phyloP scores from a whole-genome alignment of 2,329 filamentous ascomycete genomes.

The Fusarium nodosum region DNA sequence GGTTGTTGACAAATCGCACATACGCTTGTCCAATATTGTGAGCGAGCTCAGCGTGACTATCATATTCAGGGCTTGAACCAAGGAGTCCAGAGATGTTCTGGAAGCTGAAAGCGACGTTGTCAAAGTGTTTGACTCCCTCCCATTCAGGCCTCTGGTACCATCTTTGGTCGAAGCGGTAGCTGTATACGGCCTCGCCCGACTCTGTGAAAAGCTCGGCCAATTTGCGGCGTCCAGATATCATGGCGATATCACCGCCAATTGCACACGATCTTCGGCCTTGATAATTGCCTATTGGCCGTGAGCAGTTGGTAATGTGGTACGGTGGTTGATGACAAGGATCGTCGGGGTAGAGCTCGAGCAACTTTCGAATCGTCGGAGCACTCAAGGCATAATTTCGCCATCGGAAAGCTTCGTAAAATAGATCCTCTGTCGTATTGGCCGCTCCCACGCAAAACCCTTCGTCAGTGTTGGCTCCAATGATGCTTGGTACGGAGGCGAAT shows the following conservation, averaged over 20 bases:
- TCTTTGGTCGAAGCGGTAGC: slow-evolving; percentile 65
- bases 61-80: slow-evolving; percentile 60
- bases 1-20: slow-evolving; percentile 58
- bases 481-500: slow-evolving; percentile 60
- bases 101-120: slow-evolving; percentile 65
- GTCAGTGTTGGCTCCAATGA: slow-evolving; percentile 65
- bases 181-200: slow-evolving; percentile 57
- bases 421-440: slow-evolving; percentile 58
- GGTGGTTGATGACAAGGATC: slow-evolving; percentile 63
- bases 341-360: slow-evolving; percentile 64
- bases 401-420: slow-evolving; percentile 53
- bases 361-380: slow-evolving; percentile 58
- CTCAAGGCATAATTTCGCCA: slow-evolving; percentile 63
- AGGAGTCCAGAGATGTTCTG: slow-evolving; percentile 64
- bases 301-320: slow-evolving; percentile 44
- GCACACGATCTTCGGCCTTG: slow-evolving; percentile 62
- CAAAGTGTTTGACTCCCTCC: slow-evolving; percentile 62
- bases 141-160: slow-evolving; percentile 58
- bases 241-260: slow-evolving; percentile 63
- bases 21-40: slow-evolving; percentile 58
- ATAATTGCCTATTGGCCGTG: slow-evolving; percentile 40
- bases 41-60: slow-evolving; percentile 55
- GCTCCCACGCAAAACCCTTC: slow-evolving; percentile 60
- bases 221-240: slow-evolving; percentile 62
- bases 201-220: slow-evolving; percentile 59